phyloP scores from a whole-genome alignment of 345 rosid genomes.

The Sapria himalayana region DNA sequence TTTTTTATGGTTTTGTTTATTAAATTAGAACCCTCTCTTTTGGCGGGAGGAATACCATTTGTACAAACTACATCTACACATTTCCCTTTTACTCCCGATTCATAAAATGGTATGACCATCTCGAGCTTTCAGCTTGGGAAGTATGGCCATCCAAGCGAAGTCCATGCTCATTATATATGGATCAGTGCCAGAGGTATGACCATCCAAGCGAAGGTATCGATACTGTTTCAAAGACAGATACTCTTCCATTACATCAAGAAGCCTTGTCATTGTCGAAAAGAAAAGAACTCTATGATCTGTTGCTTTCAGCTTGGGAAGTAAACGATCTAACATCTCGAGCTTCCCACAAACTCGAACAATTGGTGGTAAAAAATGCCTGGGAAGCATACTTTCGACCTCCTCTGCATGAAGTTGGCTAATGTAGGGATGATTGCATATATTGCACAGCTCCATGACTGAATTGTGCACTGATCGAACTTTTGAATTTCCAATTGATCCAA shows the following conservation, averaged over 20 bases:
- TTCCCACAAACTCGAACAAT: conserved; percentile 71
- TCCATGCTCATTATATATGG: too few relatives aligned
- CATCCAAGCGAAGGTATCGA: conserved; percentile 74
- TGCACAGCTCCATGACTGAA: conserved; percentile 90
- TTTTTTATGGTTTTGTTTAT: too few relatives aligned
- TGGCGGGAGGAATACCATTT: too few relatives aligned
- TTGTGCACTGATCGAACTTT: conserved; percentile 91
- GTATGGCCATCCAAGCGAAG: too few relatives aligned
- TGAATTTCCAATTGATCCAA: conserved; percentile 62
- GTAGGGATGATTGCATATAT: conserved; percentile 91
- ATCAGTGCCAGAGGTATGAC: conserved; percentile 81
- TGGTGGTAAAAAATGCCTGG: conserved; percentile 66
- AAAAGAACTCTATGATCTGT: conserved; percentile 89
- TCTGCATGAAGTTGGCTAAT: conserved; percentile 88
- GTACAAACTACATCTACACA: too few relatives aligned
- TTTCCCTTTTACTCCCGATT: too few relatives aligned
- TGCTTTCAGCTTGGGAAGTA: conserved; percentile 77
- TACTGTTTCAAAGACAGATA: conserved; percentile 56
- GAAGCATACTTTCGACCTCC: conserved; percentile 60
- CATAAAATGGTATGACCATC: too few relatives aligned
- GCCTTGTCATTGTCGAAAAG: conserved; percentile 95
- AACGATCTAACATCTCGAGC: conserved; percentile 90
- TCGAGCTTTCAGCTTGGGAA: too few relatives aligned
- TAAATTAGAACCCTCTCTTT: too few relatives aligned
- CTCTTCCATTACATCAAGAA: conserved; percentile 92